Base-by-base conservation (phyloP, 345 rosid genomes). In the Syzygium oleosum region DNA sequence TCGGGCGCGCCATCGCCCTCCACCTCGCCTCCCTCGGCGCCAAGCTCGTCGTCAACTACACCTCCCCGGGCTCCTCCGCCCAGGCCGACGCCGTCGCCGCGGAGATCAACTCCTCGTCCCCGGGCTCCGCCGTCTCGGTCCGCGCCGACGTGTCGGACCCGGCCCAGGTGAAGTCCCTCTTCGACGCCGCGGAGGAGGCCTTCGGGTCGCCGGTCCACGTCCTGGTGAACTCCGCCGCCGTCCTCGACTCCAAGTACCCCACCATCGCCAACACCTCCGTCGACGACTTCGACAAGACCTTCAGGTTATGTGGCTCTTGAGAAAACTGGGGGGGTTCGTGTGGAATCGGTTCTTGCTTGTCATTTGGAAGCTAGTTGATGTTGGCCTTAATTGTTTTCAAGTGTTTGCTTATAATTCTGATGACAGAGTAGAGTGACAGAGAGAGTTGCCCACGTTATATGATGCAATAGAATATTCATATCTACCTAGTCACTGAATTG, bases 1-100 rank as follows among this genome's bases (percentile, higher is more conserved):
- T 91, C 9, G 93, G 94, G 14, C 85, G 87, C 27, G 87, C 92
- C 84, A 86, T 91, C 38, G 93, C 90, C 54, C 84, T 88, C 88
- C 92, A 91, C 84, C 87, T 92, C 12, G 91, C 90, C 53, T 90
- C 90, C 3, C 89, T 92, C 12, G 94, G 94, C 13, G 92, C 93
- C 3, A 89, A 84, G 53, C 19, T 91, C 52, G 92, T 92, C 85
- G 38, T 92, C 84, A 91, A 90, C 55, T 91, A 89, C 88, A 55
- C 85, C 56, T 91, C 93, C 73, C 87, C 85, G 86, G 27, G 80
- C 25, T 73, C 80, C 25, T 80, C 90, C 11, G 88, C 88, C 2
- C 92, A 56, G 41, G 90, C 92, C 25, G 89, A 92, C 73, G 84
- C 85, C 52, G 79, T 88, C 6, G 93, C 87, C 16, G 54, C 87